Evolutionary conservation across 805 yeast species (phyloP).

Genomic region (Starmera quercuum): DNA sequence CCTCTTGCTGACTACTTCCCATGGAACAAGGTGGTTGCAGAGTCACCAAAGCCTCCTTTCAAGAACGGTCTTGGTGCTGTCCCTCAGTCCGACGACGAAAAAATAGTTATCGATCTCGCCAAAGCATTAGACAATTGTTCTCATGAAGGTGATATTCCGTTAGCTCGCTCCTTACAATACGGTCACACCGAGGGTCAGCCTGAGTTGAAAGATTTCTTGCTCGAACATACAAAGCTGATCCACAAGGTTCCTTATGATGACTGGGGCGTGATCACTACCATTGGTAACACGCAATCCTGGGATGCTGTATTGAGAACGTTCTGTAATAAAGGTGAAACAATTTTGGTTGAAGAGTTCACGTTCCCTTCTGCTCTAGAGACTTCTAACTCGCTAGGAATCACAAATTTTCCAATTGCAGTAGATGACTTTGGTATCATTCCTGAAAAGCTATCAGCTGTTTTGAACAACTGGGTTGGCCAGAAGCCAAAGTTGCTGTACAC

Average conservation of each 20-base stretch:
- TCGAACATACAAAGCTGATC: slow-evolving; percentile 61
- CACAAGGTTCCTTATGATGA: slow-evolving; percentile 43
- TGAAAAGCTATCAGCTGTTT: slow-evolving; percentile 48
- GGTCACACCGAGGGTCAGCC: slow-evolving; percentile 80
- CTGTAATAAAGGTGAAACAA: slow-evolving; percentile 70
- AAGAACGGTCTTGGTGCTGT: slow-evolving; percentile 66
- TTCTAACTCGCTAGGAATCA: slow-evolving; percentile 64
- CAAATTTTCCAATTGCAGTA: slow-evolving; percentile 65
- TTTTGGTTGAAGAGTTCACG: slow-evolving; percentile 74
- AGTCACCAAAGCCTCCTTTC: slow-evolving; percentile 77
- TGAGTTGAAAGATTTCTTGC: slow-evolving; percentile 58
- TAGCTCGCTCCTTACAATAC: slow-evolving; percentile 85
- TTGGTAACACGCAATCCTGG: slow-evolving; percentile 90
- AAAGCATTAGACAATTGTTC: slow-evolving; percentile 36
- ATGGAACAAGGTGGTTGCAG: slow-evolving; percentile 65
- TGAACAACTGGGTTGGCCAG: slow-evolving; percentile 65
- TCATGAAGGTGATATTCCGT: slow-evolving; percentile 54
- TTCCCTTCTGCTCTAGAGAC: slow-evolving; percentile 84
- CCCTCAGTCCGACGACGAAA: slow-evolving; percentile 31
- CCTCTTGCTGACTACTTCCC: slow-evolving; percentile 92
- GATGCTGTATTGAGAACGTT: slow-evolving; percentile 78
- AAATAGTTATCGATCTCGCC: slow-evolving; percentile 25
- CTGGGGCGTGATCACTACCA: slow-evolving; percentile 66
- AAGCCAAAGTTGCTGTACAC: slow-evolving; percentile 86
- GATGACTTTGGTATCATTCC: slow-evolving; percentile 78